Conservation (phyloP, 441 rosid genomes). For the Euphorbia celastroides region DNA sequence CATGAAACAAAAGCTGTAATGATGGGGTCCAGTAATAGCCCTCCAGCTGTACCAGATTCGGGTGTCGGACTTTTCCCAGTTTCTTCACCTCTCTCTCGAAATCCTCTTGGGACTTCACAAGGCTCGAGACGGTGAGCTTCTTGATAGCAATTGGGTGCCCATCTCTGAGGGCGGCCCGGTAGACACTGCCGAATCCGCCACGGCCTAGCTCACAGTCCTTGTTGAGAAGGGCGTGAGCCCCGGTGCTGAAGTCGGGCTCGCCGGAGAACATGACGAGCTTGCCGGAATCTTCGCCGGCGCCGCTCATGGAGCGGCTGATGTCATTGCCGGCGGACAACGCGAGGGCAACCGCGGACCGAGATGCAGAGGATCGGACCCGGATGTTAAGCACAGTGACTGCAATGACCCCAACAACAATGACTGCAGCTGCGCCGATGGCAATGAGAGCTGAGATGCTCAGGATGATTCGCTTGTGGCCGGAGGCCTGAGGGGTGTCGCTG, state of each 20-base stretch:
- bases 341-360: conserved; percentile 27
- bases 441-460: conserved; percentile 85
- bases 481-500: conserved; percentile 21
- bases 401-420: conserved; percentile 73
- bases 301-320: conserved; percentile 69
- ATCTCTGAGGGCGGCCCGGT: conserved; percentile 61
- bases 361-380: conserved; percentile 54
- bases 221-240: conserved; percentile 77
- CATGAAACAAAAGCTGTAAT: conserved; percentile 78
- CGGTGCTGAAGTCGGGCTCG: conserved; percentile 64
- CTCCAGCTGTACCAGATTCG: conserved; percentile 71
- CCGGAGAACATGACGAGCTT: conserved; percentile 96
- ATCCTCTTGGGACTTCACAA: conserved; percentile 86
- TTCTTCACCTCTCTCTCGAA: conserved; percentile 76
- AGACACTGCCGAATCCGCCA: conserved; percentile 95
- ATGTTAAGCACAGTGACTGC: conserved; percentile 76
- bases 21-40: conserved; percentile 95
- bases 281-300: conserved; percentile 72
- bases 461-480: conserved; percentile 53
- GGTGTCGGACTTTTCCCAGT: conserved; percentile 71
- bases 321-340: conserved; percentile 68
- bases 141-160: conserved; percentile 87
- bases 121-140: conserved; percentile 74
- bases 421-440: conserved; percentile 90
- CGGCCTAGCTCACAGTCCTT: conserved; percentile 91